Evolutionary conservation across 2,329 filamentous ascomycete species (phyloP).

Genomic region (Hypoxylon sp.): DNA sequence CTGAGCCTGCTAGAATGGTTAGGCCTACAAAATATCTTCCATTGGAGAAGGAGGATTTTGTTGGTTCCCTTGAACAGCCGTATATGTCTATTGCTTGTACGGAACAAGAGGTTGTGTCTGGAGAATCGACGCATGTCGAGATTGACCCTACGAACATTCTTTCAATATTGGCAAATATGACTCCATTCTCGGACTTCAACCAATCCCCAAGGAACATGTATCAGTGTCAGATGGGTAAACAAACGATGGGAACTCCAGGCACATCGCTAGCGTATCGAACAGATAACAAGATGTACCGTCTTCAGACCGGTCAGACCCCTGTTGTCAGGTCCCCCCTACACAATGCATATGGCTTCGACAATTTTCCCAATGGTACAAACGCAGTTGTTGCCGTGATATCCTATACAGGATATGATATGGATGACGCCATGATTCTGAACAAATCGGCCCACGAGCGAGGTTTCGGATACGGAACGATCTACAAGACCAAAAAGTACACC

Average conservation of each 20-base stretch:
- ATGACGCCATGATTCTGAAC: conserved; percentile 99
- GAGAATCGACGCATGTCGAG: conserved; percentile 93
- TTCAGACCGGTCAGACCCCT: conserved; percentile 96
- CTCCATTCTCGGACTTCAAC: conserved; percentile 98
- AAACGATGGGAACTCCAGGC: conserved; percentile 97
- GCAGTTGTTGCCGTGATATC: conserved; percentile 97
- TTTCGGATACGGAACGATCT: conserved; percentile 95
- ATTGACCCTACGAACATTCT: conserved; percentile 96
- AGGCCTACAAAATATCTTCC: conserved; percentile 93
- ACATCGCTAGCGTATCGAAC: conserved; percentile 88
- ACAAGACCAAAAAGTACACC: conserved; percentile 95
- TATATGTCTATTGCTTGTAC: conserved; percentile 98
- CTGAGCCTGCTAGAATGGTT: conserved; percentile 87
- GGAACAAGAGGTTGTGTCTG: conserved; percentile 88
- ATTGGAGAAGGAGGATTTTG: conserved; percentile 85
- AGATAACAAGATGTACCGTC: conserved; percentile 95
- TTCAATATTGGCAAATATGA: conserved; percentile 98
- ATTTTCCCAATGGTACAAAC: conserved; percentile 97
- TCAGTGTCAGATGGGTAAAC: conserved; percentile 99
- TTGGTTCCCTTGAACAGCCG: conserved; percentile 95
- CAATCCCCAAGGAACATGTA: conserved; percentile 99
- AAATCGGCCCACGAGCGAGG: conserved; percentile 96
- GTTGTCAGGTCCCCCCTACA: conserved; percentile 92
- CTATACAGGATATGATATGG: conserved; percentile 99
- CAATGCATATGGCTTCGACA: conserved; percentile 96